A percentile compares a stretch with the other conserved stretches of the same genome.
These are phyloP conservation scores for Stachybotrys chartarum DNA, from an alignment of 2,329 filamentous ascomycete genomes.

Conservation along the genomic window DNA sequence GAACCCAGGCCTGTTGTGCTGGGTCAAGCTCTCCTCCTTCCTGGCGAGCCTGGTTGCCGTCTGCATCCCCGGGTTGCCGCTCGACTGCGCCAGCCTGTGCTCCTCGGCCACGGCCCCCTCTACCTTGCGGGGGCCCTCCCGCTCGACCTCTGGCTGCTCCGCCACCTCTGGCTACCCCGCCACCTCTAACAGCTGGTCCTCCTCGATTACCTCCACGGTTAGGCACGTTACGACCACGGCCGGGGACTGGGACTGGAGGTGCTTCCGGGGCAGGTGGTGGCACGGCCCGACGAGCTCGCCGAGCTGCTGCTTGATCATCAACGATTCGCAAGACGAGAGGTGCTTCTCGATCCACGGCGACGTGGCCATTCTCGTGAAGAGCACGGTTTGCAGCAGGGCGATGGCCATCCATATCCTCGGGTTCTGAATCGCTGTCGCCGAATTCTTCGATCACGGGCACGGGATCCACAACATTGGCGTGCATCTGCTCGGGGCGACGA, in stretches of 20 bases:
- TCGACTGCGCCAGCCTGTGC: neutral
- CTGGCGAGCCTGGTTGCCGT: conserved; percentile 5
- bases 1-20: conserved; percentile 44
- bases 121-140: conserved; percentile 4
- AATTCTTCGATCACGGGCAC: conserved; percentile 21
- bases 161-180: conserved; percentile 12
- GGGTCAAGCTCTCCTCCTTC: conserved; percentile 28
- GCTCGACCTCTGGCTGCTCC: conserved; percentile 15
- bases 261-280: conserved; percentile 21
- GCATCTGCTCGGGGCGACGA: conserved; percentile 8
- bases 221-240: conserved; percentile 14
- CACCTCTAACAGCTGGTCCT: neutral
- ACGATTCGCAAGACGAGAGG: conserved; percentile 50
- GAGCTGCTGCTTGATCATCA: conserved; percentile 24
- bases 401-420: conserved; percentile 10
- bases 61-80: conserved; percentile 7
- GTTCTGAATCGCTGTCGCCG: conserved; percentile 23
- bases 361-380: conserved; percentile 20
- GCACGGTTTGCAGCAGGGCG: conserved; percentile 16
- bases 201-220: neutral
- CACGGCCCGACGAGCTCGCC: conserved; percentile 14
- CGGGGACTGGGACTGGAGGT: conserved; percentile 16
- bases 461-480: neutral
- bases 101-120: conserved; percentile 18
- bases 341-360: conserved; percentile 46